Evolutionary conservation across 352 stramenopile genomes (phyloP).

Genomic region (Globisporangium middletonii): DNA sequence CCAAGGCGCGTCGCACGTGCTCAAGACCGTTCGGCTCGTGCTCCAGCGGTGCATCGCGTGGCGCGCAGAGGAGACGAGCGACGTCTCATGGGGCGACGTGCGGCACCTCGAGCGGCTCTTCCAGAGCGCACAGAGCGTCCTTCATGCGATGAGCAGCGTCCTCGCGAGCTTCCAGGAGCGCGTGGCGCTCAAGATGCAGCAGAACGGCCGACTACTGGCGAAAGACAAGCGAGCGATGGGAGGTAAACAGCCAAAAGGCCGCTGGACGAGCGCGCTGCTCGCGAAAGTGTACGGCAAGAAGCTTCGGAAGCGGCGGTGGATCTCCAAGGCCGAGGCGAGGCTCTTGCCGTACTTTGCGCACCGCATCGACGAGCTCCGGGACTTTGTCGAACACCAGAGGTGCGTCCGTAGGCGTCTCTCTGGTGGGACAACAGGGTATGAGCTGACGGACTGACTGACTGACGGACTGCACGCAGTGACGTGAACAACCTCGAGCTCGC

Average conservation of each 20-base stretch:
- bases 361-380: constrained; percentile 50
- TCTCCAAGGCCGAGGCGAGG: constrained; percentile 54
- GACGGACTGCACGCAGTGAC: background rate
- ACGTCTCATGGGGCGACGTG: constrained; percentile 27
- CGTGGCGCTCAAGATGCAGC: constrained; percentile 65
- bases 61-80: constrained; percentile 31
- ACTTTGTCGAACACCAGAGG: constrained; percentile 49
- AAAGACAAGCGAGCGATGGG: constrained; percentile 8
- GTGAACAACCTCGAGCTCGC: constrained; percentile 11
- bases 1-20: constrained; percentile 27
- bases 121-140: constrained; percentile 22
- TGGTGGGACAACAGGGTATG: background rate
- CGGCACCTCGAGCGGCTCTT: constrained; percentile 42
- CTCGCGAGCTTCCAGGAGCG: constrained; percentile 53
- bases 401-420: constrained; percentile 7
- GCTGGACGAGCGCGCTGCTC: constrained; percentile 51
- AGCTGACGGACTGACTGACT: background rate
- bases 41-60: constrained; percentile 42
- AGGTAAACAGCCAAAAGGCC: constrained; percentile 4
- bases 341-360: constrained; percentile 63
- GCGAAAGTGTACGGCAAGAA: constrained; percentile 49
- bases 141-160: constrained; percentile 30
- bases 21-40: constrained; percentile 24
- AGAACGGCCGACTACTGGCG: constrained; percentile 8
- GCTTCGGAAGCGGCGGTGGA: constrained; percentile 44